Base-by-base conservation (phyloP, 495 filamentous ascomycete species). In the Symbiotaphrina buchneri region DNA sequence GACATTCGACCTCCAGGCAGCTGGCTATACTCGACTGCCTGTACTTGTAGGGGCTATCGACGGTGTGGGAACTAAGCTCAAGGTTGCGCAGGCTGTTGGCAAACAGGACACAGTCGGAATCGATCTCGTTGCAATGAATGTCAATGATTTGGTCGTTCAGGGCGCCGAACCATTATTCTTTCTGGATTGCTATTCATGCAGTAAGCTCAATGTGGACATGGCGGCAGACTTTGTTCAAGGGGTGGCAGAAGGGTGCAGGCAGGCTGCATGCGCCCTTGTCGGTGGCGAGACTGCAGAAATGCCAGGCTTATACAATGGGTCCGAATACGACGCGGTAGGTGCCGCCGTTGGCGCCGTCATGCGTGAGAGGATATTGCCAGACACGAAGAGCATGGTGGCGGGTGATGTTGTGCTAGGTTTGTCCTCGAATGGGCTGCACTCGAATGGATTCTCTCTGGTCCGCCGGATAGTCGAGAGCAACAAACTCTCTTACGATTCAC, bases 241-340 rank as follows among this genome's bases (percentile, higher is more conserved):
- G 38, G 77, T 95, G 6, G 80, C 82, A 0, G 57, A 66, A 13
- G 87, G 87, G 14, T 97, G 87, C 47, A 63, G 60, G 18, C 60
- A 80, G 39, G 68, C 83, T 5, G 70, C 69, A 28, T 91, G 84
- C 39, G 81, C 81, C n/a, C 62, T 97, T 4, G 71, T 93, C 25
- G 87, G 87, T 14, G 87, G 87, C 16, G 87, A 97, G 50, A 95
- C 87, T 2, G 87, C 87, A 6, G 87, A 95, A 54, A 93, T 97
- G 87, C 84, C 84, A 4, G 82, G 79, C 27, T 70, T 94, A 51
- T 93, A 92, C 54, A 49, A 68, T 5, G 65, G 61, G 17, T 70
- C 77, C 22, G 74, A 83, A 38, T 95, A 93, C 50, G 84, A 94
- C 42, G 79, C 84, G 10, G 82, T 77, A 13, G 87, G 90, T 36